Percentiles rank a stretch among this genome's conserved stretches.
Evolutionary conservation across 106 monocot genomes (phyloP).

Genomic region (Posidonia australis): DNA sequence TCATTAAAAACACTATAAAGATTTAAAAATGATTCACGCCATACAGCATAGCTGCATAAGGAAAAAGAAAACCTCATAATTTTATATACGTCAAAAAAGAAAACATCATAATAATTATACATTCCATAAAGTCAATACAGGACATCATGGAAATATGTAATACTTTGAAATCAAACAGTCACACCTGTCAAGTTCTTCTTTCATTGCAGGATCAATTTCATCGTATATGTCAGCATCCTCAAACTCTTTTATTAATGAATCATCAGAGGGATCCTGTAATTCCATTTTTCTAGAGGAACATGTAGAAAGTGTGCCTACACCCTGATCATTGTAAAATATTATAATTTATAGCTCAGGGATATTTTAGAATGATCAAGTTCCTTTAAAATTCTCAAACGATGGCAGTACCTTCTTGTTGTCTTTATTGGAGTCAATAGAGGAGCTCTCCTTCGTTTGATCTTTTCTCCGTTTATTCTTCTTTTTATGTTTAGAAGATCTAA

Average conservation of each 20-base stretch:
- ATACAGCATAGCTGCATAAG: too few species aligned
- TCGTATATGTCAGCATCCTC: slow-evolving; percentile 21
- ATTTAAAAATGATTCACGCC: too few species aligned
- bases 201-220: slow-evolving; percentile 31
- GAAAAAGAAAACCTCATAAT: too few species aligned
- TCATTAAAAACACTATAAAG: too few species aligned
- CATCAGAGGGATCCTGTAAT: slow-evolving; percentile 4
- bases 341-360: background rate
- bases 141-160: too few species aligned
- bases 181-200: slow-evolving; percentile 29
- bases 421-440: slow-evolving; percentile 8
- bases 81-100: too few species aligned
- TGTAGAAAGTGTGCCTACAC: background rate
- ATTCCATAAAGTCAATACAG: too few species aligned
- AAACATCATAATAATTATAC: too few species aligned
- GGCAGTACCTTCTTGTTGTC: slow-evolving; percentile 11
- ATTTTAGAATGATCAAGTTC: background rate
- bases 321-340: slow-evolving; percentile 2
- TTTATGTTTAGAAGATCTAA: slow-evolving; percentile 15
- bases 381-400: background rate
- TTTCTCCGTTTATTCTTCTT: slow-evolving; percentile 27
- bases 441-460: slow-evolving; percentile 14
- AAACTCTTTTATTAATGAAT: slow-evolving; percentile 5
- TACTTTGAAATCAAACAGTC: background rate
- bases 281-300: background rate